Base-by-base conservation (phyloP, 257 asterid species). In the Striga asiatica region DNA sequence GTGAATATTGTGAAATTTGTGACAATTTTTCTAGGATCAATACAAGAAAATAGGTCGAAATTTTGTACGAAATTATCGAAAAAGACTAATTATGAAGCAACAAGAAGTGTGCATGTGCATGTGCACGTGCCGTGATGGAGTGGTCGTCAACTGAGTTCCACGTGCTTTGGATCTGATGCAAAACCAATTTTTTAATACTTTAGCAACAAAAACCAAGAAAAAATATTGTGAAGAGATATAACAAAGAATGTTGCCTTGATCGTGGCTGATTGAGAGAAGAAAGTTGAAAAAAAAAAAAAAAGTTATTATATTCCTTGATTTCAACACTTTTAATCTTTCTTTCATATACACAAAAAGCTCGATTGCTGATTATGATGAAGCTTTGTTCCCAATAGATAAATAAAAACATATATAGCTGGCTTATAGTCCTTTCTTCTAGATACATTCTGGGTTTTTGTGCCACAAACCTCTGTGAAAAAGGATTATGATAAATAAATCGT, bases 151-250 rank as follows among this genome's bases (percentile, higher is more conserved):
- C 72, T 76, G 76, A 71, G 58, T 76, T 66, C 74, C 85, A 81
- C 71, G 91, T 81, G 91, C 83, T 74, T 81, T 78, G 83, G 86
- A 81, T 88, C 95, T 78, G 95, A 76, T 81, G 93, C 81, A 56
- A n/a, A 20, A 59, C 12, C 39, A 12, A 28, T 51, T 39, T 9
- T 8, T 17, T 6, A 11, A 14, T 22, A 28, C n/a, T 19, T 27
- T 47, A 18, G 22, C 50, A 21, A 13, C 37, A 37, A 23, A 22
- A 4, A 22, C 5, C 34, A 9, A 39, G 8, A 43, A 43, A 1
- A 4, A 8, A n/a, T n/a, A n/a, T n/a, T n/a, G 19, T 2, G 12
- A 29, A 1, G 13, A 10, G 19, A 9, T 14, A n/a, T 8, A 16
- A 7, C 13, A 61, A 9, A 12, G 52, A 46, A 46, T 46, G 52